Percentiles rank a stretch among this genome's conserved stretches.
Conservation (phyloP, 2,329 filamentous ascomycete species). For the Penicillium sp. region DNA sequence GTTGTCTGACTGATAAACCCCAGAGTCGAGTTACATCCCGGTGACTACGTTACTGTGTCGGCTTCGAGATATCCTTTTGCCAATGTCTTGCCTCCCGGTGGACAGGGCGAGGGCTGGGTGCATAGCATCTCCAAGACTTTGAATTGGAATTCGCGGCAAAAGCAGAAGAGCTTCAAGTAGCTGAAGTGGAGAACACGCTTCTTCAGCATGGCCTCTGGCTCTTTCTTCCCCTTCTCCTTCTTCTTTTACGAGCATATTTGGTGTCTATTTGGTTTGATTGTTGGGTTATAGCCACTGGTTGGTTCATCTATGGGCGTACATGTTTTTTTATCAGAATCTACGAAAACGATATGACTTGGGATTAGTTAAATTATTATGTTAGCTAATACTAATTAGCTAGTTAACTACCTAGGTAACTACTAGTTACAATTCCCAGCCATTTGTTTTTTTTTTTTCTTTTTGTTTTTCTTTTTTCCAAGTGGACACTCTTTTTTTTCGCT, state of each 20-base stretch:
- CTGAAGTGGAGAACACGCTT: neutral
- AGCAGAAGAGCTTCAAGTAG: conserved; percentile 42
- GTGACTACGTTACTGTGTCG: conserved; percentile 54
- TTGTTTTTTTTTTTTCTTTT: neutral
- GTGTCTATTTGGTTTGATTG: neutral
- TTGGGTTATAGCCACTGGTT: conserved; percentile 10
- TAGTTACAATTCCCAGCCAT: neutral
- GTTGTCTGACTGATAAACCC: conserved; percentile 14
- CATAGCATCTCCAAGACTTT: conserved; percentile 51
- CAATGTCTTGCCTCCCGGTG: conserved; percentile 46
- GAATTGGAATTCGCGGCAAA: conserved; percentile 51
- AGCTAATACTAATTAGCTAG: neutral
- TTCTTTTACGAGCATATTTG: neutral
- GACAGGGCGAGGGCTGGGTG: conserved; percentile 50
- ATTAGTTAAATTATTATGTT: neutral
- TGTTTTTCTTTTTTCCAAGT: neutral
- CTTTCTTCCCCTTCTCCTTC: neutral
- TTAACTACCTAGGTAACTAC: too few species aligned
- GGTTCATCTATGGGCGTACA: conserved; percentile 7
- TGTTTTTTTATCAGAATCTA: neutral
- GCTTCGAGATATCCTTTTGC: conserved; percentile 53
- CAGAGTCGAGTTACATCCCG: conserved; percentile 49
- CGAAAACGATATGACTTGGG: neutral
- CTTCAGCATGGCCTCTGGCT: neutral
- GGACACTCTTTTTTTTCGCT: conserved; percentile 21